These are phyloP conservation scores for Rossbeevera mucosa DNA, from an alignment of 768 basidiomycete genomes.

Conservation along the genomic window DNA sequence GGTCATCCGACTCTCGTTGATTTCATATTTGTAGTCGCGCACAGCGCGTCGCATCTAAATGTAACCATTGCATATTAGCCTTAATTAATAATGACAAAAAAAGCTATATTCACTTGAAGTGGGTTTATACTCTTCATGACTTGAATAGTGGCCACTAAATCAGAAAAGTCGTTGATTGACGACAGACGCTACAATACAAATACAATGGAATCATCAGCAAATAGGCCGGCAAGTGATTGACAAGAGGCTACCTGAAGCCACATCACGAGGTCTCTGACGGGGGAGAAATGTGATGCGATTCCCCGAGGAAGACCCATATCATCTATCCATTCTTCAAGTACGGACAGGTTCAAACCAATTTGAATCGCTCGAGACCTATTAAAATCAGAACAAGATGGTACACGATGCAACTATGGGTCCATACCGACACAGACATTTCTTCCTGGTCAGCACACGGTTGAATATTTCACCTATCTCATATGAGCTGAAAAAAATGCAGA, in stretches of 20 bases:
- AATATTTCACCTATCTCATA: conserved; percentile 66
- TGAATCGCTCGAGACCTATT: conserved; percentile 76
- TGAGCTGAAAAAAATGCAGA: conserved; percentile 3
- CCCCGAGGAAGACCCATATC: conserved; percentile 75
- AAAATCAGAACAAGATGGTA: conserved; percentile 7
- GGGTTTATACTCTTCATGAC: conserved; percentile 85
- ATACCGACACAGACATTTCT: conserved; percentile 90
- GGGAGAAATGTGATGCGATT: conserved; percentile 74
- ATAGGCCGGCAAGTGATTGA: background rate
- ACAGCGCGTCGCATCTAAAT: conserved; percentile 86
- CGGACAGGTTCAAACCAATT: conserved; percentile 80
- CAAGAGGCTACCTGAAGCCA: conserved; percentile 68
- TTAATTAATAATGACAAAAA: background rate
- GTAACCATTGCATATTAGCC: background rate
- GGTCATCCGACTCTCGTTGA: conserved; percentile 86
- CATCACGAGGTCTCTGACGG: conserved; percentile 75
- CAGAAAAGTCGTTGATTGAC: conserved; percentile 81
- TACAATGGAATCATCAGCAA: background rate
- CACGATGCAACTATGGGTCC: conserved; percentile 10
- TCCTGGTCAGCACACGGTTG: conserved; percentile 82
- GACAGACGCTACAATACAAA: conserved; percentile 61
- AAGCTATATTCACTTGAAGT: conserved; percentile 55
- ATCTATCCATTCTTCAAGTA: conserved; percentile 89
- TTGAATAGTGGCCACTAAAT: conserved; percentile 87
- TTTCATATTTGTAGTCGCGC: conserved; percentile 90